Evolutionary conservation across 495 filamentous ascomycete species (phyloP).

Genomic region (Bryoglossum gracile): DNA sequence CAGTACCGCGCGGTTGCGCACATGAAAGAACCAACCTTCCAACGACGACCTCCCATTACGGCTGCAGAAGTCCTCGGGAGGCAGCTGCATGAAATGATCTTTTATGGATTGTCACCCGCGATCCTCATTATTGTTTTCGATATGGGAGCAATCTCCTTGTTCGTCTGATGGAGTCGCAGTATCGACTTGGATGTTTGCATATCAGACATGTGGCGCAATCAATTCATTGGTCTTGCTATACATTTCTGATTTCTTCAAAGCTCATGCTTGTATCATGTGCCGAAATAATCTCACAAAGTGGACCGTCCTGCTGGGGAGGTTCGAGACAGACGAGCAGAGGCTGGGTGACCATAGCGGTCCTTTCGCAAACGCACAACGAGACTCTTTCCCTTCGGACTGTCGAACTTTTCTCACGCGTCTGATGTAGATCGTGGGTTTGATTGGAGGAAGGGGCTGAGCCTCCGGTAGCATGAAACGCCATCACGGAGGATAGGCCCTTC

Average conservation of each 20-base stretch:
- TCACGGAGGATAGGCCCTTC: not conserved
- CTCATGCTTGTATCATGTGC: not conserved
- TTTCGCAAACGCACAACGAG: slow-evolving; percentile 11
- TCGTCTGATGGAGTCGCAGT: not conserved
- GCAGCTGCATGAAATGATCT: not conserved
- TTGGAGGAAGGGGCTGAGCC: slow-evolving; percentile 18
- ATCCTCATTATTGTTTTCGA: not conserved
- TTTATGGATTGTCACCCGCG: too few relatives aligned
- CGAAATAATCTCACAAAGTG: slow-evolving; percentile 10
- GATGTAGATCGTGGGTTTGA: slow-evolving; percentile 6
- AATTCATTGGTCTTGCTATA: slow-evolving; percentile 1
- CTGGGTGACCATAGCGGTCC: not conserved
- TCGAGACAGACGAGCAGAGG: not conserved
- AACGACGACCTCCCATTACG: too few relatives aligned
- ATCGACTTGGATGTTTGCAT: not conserved
- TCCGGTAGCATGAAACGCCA: slow-evolving; percentile 15
- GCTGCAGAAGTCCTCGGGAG: not conserved
- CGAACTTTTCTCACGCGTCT: slow-evolving; percentile 13
- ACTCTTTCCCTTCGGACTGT: slow-evolving; percentile 2
- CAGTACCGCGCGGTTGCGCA: slow-evolving; percentile 23
- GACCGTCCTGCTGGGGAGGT: not conserved
- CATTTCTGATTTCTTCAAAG: not conserved
- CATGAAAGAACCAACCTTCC: slow-evolving; percentile 6
- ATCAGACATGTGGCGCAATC: slow-evolving; percentile 1
- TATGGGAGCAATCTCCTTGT: slow-evolving; percentile 6